Evolutionary conservation across 371 early-diverging fungal species (phyloP).

Genomic region (Rhizomucor pusillus): DNA sequence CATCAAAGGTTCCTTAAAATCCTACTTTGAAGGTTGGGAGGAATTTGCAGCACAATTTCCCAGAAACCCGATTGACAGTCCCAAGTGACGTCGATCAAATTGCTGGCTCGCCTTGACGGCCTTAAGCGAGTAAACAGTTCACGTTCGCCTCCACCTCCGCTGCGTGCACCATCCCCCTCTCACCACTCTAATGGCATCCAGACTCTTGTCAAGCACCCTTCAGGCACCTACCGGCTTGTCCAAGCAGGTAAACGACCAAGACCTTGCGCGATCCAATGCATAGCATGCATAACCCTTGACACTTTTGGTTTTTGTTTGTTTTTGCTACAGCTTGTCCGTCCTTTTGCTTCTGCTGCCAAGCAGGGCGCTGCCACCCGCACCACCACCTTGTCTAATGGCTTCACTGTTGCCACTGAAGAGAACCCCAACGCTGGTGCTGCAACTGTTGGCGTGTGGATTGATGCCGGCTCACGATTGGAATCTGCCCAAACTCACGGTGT

Average conservation of each 20-base stretch:
- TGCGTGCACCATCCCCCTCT: neutral
- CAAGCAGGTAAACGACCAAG: slow-evolving; percentile 16
- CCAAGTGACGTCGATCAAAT: too few species aligned
- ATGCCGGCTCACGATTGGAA: slow-evolving; percentile 91
- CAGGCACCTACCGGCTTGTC: slow-evolving; percentile 15
- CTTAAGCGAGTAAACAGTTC: neutral
- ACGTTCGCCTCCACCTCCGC: neutral
- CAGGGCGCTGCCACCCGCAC: slow-evolving; percentile 60
- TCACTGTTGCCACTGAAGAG: slow-evolving; percentile 89
- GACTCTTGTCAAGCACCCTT: slow-evolving; percentile 22
- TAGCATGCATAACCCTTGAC: neutral
- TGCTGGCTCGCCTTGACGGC: neutral
- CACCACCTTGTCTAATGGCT: slow-evolving; percentile 83
- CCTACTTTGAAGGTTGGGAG: too few species aligned
- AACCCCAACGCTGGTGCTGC: slow-evolving; percentile 86
- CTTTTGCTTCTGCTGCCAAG: slow-evolving; percentile 20
- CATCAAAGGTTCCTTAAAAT: too few species aligned
- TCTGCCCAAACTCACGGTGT: slow-evolving; percentile 83
- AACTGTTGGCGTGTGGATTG: slow-evolving; percentile 95
- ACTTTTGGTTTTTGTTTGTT: neutral
- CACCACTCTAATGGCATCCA: slow-evolving; percentile 18
- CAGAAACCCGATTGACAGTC: too few species aligned
- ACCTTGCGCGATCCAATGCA: neutral
- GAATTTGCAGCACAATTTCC: too few species aligned
- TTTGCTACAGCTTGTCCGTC: slow-evolving; percentile 15